These are phyloP conservation scores for Vicia sativa DNA, from an alignment of 306 rosid species.

Conservation along the genomic window DNA sequence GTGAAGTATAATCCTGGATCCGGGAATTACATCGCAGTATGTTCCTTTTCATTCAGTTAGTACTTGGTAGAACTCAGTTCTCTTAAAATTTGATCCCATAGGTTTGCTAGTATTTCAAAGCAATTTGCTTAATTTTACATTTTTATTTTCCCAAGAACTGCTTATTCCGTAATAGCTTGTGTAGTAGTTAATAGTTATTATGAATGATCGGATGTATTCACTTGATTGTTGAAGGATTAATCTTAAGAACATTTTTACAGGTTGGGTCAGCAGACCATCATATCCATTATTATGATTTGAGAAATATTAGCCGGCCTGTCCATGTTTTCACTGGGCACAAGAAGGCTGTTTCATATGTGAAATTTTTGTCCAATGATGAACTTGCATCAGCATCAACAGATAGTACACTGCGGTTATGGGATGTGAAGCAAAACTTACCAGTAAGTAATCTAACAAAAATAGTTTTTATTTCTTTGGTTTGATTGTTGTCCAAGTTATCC, in stretches of 20 bases:
- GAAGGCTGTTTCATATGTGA: slow-evolving; percentile 93
- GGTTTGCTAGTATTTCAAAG: slow-evolving; percentile 29
- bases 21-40: slow-evolving; percentile 83
- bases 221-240: background rate
- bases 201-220: slow-evolving; percentile 18
- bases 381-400: slow-evolving; percentile 98
- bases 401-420: slow-evolving; percentile 91
- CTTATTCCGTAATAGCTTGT: slow-evolving; percentile 23
- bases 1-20: slow-evolving; percentile 99
- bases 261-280: slow-evolving; percentile 99
- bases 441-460: slow-evolving; percentile 55
- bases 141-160: background rate
- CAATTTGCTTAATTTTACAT: slow-evolving; percentile 18
- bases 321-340: slow-evolving; percentile 89
- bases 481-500: slow-evolving; percentile 9
- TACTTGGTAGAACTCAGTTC: slow-evolving; percentile 28
- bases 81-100: slow-evolving; percentile 26
- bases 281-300: slow-evolving; percentile 91
- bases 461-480: slow-evolving; percentile 12
- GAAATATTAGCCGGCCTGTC: slow-evolving; percentile 81
- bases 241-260: slow-evolving; percentile 45
- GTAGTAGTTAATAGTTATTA: background rate
- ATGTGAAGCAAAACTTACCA: slow-evolving; percentile 78
- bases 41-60: slow-evolving; percentile 42
- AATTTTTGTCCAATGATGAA: slow-evolving; percentile 84